phyloP scores from a whole-genome alignment of 225 moss, liverwort and hornwort genomes.

The Pleurozium schreberi region DNA sequence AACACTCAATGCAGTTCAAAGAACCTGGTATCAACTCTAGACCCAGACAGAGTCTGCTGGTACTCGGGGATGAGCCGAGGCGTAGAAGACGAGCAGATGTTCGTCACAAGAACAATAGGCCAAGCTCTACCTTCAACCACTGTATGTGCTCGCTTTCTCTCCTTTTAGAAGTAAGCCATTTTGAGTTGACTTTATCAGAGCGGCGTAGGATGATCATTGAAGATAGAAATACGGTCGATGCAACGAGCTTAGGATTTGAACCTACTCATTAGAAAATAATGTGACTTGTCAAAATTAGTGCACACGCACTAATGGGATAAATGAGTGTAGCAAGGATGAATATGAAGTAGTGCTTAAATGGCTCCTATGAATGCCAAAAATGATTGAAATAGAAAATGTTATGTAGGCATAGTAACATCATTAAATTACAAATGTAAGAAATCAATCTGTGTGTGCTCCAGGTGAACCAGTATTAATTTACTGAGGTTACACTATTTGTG shows the following conservation, averaged over 20 bases:
- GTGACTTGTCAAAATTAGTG: not conserved
- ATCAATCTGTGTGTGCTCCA: not conserved
- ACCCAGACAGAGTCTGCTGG: constrained; percentile 19
- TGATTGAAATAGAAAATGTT: not conserved
- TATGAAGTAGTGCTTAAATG: not conserved
- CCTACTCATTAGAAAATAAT: not conserved
- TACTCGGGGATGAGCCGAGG: constrained; percentile 48
- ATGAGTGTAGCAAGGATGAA: not conserved
- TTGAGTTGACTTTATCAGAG: not conserved
- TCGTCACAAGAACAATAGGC: not conserved
- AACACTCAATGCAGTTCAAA: not conserved
- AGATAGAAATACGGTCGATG: not conserved
- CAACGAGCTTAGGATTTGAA: not conserved
- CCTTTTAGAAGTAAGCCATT: not conserved
- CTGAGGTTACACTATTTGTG: not conserved
- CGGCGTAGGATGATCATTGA: not conserved
- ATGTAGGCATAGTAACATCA: not conserved
- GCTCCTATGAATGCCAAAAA: too few species aligned
- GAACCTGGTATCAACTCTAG: not conserved
- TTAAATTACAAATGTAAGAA: not conserved
- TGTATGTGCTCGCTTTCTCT: constrained; percentile 14
- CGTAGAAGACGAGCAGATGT: not conserved
- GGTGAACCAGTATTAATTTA: not conserved
- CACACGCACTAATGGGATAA: not conserved
- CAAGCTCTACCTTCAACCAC: constrained; percentile 25